These are phyloP conservation scores for Calamus simplicifolius DNA, from an alignment of 176 grass and related monocot species.

Conservation along the genomic window DNA sequence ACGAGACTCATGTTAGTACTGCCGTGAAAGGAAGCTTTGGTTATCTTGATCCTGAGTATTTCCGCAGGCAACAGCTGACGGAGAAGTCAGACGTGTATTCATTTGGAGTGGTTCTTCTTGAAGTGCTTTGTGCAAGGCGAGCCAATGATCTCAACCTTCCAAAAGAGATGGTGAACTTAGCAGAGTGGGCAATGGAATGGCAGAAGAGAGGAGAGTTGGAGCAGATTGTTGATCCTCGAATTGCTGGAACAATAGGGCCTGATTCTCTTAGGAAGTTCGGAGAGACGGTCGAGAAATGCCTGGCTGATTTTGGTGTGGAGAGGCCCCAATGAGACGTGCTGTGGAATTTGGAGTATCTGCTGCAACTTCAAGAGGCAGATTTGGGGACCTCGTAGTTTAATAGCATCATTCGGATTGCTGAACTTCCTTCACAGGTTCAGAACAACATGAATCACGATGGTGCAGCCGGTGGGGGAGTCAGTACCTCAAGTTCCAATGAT, in stretches of 20 bases:
- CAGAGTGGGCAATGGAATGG: constrained; percentile 93
- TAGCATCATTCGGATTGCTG: constrained; percentile 49
- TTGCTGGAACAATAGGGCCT: constrained; percentile 53
- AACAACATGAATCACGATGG: constrained; percentile 22
- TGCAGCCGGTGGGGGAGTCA: constrained; percentile 41
- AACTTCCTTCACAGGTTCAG: constrained; percentile 54
- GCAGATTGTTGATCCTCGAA: constrained; percentile 59
- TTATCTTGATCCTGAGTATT: constrained; percentile 97
- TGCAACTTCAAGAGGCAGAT: constrained; percentile 71
- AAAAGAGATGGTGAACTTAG: constrained; percentile 74
- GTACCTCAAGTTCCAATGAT: constrained; percentile 32
- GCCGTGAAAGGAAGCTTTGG: constrained; percentile 95
- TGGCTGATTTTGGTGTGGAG: constrained; percentile 75
- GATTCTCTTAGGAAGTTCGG: constrained; percentile 92
- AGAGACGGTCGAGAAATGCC: constrained; percentile 76
- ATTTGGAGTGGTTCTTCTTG: constrained; percentile 88
- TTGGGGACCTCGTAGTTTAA: constrained; percentile 33
- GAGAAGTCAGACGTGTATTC: constrained; percentile 97
- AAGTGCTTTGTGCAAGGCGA: constrained; percentile 77
- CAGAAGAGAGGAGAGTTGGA: constrained; percentile 77
- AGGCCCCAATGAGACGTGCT: constrained; percentile 84
- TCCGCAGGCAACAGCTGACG: constrained; percentile 66
- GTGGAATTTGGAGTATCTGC: constrained; percentile 83
- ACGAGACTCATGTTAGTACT: constrained; percentile 94
- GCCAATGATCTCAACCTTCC: constrained; percentile 80